Base-by-base conservation (phyloP, 805 yeast species). In the Tetrapisispora namnaoensis region DNA sequence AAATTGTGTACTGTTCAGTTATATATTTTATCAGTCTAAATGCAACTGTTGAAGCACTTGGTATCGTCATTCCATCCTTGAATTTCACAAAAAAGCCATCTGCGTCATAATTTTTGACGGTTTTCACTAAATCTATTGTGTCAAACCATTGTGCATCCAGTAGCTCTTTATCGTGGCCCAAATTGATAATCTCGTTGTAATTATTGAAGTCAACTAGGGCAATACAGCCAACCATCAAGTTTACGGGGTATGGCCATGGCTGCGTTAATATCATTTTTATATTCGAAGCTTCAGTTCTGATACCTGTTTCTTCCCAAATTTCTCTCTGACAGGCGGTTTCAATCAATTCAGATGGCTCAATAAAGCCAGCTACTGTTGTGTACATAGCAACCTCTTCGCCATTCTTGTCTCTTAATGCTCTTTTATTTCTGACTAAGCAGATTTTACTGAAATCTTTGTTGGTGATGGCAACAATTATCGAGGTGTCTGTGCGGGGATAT, bases 211-310 rank as follows among this genome's bases (percentile, higher is more conserved):
- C 83, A n/a, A 87, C 93, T 34, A 76, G 66, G 1, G 80, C 96
- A 48, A 89, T 64, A 65, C 97, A 90, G 10, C 98, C 98, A 55
- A 91, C 76, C 98, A 91, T 91, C 57, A 91, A 67, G 62, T 83
- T 88, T 0, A 87, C 89, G 1, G 98, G 98, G 66, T 82, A 91
- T 17, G 99, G 99, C 99, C 99, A 91, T 3, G 99, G 98, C 68
- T 91, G 98, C 13, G 93, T 78, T 57, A 80, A 72, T 21, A 83
- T 67, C 47, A 91, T 74, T 46, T 73, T 67, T 28, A 91, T 83
- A 3, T 75, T 64, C 14, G 70, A 68, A 28, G 74, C 65, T 3
- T 66, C 55, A 47, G 80, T 80, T 47, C 68, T 73, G 35, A 88
- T 84, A 8, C 99, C 99, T 5, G 97, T 83, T 66, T 91, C 99